A percentile compares a stretch with the other conserved stretches of the same genome.
Conservation (phyloP, 768 basidiomycete species). For the Pleurotus eryngii region DNA sequence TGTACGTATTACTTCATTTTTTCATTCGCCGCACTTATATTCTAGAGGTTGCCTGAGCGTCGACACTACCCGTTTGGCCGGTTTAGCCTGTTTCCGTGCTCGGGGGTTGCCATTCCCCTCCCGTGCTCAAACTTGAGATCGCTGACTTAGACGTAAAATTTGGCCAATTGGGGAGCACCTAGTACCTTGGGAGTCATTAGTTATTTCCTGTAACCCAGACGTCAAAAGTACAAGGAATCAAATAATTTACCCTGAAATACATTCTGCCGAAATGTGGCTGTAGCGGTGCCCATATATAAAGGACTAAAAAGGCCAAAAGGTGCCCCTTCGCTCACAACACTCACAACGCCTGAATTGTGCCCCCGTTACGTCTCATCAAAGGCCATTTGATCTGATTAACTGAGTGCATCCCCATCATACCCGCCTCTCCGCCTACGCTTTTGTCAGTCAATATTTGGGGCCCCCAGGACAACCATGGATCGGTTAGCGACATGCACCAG, state of each 20-base stretch:
- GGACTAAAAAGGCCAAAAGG: conserved; percentile 1
- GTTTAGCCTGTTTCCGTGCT: too few relatives aligned
- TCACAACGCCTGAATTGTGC: neutral
- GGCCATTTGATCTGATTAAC: neutral
- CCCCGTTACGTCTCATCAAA: neutral
- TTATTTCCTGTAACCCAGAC: too few relatives aligned
- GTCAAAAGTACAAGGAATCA: too few relatives aligned
- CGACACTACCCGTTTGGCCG: too few relatives aligned
- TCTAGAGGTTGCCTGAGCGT: too few relatives aligned
- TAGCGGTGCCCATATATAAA: conserved; percentile 3
- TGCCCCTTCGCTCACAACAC: neutral
- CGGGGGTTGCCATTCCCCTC: too few relatives aligned
- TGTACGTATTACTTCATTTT: too few relatives aligned
- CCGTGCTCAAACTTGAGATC: too few relatives aligned
- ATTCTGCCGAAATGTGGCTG: neutral
- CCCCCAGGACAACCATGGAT: conserved; percentile 31
- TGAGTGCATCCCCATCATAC: neutral
- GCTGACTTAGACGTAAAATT: too few relatives aligned
- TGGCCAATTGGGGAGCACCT: too few relatives aligned
- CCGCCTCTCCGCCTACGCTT: neutral
- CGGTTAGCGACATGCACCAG: conserved; percentile 30
- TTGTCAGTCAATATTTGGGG: neutral
- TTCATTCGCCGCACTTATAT: too few relatives aligned
- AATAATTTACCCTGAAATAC: neutral
- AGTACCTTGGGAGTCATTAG: too few relatives aligned